Evolutionary conservation across 495 filamentous ascomycete genomes (phyloP).

Genomic region (Trichoderma virens): DNA sequence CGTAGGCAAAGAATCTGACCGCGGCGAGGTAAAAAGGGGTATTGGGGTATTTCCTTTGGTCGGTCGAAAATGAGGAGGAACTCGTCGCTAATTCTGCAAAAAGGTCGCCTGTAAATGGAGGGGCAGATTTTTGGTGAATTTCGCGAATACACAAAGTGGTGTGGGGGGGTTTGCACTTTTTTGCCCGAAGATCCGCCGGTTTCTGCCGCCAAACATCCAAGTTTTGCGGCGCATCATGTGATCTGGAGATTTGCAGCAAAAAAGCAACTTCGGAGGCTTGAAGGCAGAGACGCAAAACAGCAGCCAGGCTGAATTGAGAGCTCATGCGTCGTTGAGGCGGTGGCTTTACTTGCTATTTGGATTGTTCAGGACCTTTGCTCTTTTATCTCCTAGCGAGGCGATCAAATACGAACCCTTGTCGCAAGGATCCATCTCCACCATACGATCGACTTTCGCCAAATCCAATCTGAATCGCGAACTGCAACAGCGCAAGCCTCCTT

Average conservation of each 20-base stretch:
- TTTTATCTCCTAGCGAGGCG: background rate
- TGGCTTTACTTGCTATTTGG: background rate
- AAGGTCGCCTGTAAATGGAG: constrained; percentile 9
- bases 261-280: background rate
- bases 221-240: constrained; percentile 4
- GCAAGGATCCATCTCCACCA: background rate
- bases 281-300: background rate
- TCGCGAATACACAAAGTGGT: constrained; percentile 12
- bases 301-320: background rate
- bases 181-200: constrained; percentile 1
- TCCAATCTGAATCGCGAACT: background rate
- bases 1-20: constrained; percentile 5
- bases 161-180: constrained; percentile 7
- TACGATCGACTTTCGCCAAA: background rate
- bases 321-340: background rate
- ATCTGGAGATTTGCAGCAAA: constrained; percentile 10
- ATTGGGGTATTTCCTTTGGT: constrained; percentile 8
- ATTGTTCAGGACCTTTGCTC: background rate
- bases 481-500: background rate
- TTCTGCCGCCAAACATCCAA: background rate
- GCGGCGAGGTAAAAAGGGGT: constrained; percentile 12
- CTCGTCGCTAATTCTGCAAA: constrained; percentile 4
- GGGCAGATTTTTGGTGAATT: constrained; percentile 13
- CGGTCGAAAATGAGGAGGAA: constrained; percentile 1
- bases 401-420: background rate